Evolutionary conservation across 2,329 filamentous ascomycete species (phyloP), one percentile per base, ranked within the genome.

Genomic region (Penicillium brevicompactum): DNA sequence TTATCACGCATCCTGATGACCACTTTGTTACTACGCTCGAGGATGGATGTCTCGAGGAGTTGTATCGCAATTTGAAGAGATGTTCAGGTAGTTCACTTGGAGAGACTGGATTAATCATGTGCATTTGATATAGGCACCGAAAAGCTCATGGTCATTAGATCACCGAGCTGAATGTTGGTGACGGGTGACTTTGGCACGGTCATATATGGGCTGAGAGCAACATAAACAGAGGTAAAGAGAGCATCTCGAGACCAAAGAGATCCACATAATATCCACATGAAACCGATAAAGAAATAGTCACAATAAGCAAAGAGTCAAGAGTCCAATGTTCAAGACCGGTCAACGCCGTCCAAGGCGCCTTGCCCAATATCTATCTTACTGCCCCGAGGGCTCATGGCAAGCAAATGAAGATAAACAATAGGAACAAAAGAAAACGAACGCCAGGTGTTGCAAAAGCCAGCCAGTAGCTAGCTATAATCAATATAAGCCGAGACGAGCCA

Each of bases 361-460:
- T 51, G 51, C 46, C 61, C 46, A 53, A 47, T 56, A 65, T 65
- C 56, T 62, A 61, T 56, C 47, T 58, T 56, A 48, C 49, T 53
- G 55, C 46, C 52, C 41, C 14, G 42, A 13, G 42, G 41, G n/a
- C 37, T 22, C 46, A 42, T 44, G 34, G 43, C 42, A 45, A 51
- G 46, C 22, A 61, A 45, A 51, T 45, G 16, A 27, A 27, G 24
- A 27, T 27, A 5, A 27, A 27, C 5, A 27, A 27, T 27, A 27
- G 6, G 24, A 27, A 18, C 18, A 18, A 18, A 18, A 18, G 24
- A 24, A 30, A 37, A 43, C 8, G 49, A 64, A 63, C 63, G 63
- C 63, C 63, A 46, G 34, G 31, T 51, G 22, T 61, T 64, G 62
- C 60, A 57, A 38, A 38, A 53, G 53, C 58, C 58, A 53, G 51